Evolutionary conservation across 306 rosid genomes (phyloP).

Genomic region (Neltuma alba): DNA sequence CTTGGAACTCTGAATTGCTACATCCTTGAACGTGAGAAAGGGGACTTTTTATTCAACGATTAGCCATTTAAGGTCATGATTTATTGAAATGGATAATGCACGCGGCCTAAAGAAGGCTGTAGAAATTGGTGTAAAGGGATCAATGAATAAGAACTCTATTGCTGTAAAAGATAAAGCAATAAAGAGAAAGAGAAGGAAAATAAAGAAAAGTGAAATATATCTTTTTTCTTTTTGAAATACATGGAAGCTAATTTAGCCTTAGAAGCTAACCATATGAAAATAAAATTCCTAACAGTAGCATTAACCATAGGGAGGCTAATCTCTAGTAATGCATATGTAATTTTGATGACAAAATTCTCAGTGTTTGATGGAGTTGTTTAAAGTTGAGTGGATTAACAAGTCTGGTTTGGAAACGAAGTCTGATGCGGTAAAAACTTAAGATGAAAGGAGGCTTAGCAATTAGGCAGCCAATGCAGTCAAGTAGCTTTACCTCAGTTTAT

Average conservation of each 20-base stretch:
- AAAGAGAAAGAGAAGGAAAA: neutral
- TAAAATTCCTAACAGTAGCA: neutral
- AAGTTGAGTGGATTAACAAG: no score
- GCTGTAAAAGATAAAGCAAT: neutral
- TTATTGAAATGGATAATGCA: neutral
- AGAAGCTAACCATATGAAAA: neutral
- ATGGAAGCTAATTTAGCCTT: neutral
- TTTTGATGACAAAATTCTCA: neutral
- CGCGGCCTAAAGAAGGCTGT: constrained; percentile 6
- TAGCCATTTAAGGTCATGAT: neutral
- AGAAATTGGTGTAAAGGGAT: neutral
- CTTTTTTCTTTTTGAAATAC: no score
- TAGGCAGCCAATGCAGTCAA: neutral
- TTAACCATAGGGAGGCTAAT: neutral
- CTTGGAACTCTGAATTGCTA: neutral
- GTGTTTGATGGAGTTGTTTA: neutral
- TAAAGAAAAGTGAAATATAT: neutral
- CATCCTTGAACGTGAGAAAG: neutral
- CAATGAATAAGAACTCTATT: neutral
- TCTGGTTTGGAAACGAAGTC: neutral
- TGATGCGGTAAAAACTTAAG: neutral
- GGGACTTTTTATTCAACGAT: neutral
- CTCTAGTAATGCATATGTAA: neutral
- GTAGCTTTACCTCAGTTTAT: neutral
- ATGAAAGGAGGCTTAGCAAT: neutral